phyloP scores from a whole-genome alignment of 2,329 filamentous ascomycete genomes.

The Fusarium subtropicale region DNA sequence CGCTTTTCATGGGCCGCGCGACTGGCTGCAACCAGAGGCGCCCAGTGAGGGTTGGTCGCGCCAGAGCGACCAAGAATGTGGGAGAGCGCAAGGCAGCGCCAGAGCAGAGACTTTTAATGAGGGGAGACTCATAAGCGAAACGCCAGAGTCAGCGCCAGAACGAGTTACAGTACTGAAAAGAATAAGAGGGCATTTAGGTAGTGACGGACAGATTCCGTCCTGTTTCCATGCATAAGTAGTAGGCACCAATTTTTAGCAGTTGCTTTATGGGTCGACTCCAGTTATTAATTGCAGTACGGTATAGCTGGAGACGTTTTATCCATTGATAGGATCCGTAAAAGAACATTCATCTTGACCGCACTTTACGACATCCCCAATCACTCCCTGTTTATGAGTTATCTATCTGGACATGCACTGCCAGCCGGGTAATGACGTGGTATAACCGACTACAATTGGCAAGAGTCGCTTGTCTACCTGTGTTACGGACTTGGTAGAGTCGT shows the following conservation, averaged over 20 bases:
- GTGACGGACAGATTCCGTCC: conserved; percentile 33
- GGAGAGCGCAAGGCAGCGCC: conserved; percentile 5
- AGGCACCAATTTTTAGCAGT: neutral
- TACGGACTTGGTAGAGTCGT: conserved; percentile 1
- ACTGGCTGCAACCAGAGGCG: conserved; percentile 29
- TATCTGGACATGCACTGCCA: conserved; percentile 1
- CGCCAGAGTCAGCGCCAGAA: conserved; percentile 20
- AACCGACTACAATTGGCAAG: conserved; percentile 18
- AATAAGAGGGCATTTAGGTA: conserved; percentile 4
- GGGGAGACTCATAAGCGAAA: conserved; percentile 14
- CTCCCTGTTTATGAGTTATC: neutral
- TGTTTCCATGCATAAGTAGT: neutral
- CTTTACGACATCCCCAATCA: neutral
- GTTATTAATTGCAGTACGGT: conserved; percentile 1
- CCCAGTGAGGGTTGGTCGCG: conserved; percentile 32
- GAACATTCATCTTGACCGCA: conserved; percentile 11
- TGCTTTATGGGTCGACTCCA: conserved; percentile 20
- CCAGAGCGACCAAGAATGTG: conserved; percentile 30
- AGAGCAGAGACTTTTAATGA: conserved; percentile 4
- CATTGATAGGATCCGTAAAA: conserved; percentile 12
- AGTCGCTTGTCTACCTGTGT: neutral
- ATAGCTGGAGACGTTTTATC: conserved; percentile 11
- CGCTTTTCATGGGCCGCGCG: conserved; percentile 25
- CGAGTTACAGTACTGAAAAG: conserved; percentile 7
- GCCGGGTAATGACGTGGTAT: conserved; percentile 30